A percentile compares a stretch with the other conserved stretches of the same genome.
phyloP scores from a whole-genome alignment of 768 basidiomycete species.

The Pholiota microspora region DNA sequence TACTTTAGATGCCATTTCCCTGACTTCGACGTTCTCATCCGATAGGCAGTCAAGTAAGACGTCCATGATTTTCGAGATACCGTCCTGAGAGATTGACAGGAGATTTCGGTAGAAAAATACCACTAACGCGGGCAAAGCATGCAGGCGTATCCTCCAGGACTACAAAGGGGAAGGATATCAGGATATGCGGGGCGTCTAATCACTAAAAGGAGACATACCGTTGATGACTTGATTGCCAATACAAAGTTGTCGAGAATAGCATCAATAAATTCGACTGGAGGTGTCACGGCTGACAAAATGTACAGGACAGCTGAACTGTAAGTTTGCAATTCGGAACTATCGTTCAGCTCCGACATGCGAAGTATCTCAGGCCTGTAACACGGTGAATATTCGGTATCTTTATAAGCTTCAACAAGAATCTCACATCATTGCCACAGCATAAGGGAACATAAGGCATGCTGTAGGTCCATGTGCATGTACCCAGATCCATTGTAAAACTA shows the following conservation, averaged over 20 bases:
- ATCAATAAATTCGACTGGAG: slow-evolving; percentile 64
- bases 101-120: slow-evolving; percentile 93
- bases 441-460: slow-evolving; percentile 75
- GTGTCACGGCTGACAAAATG: slow-evolving; percentile 78
- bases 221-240: slow-evolving; percentile 72
- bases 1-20: slow-evolving; percentile 86
- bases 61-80: slow-evolving; percentile 74
- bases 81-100: slow-evolving; percentile 65
- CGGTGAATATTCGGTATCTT: slow-evolving; percentile 8
- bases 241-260: slow-evolving; percentile 61
- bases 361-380: slow-evolving; percentile 75
- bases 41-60: slow-evolving; percentile 79
- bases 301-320: slow-evolving; percentile 81
- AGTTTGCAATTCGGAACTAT: slow-evolving; percentile 77
- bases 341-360: slow-evolving; percentile 88
- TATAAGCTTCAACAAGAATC: slow-evolving; percentile 26
- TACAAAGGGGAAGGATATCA: slow-evolving; percentile 29
- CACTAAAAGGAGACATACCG: slow-evolving; percentile 40
- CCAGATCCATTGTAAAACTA: slow-evolving; percentile 83
- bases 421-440: slow-evolving; percentile 73
- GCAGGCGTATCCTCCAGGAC: slow-evolving; percentile 91
- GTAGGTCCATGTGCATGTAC: slow-evolving; percentile 71
- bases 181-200: background rate
- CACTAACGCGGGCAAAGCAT: slow-evolving; percentile 83
- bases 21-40: slow-evolving; percentile 91